Percentiles rank a stretch among this genome's conserved stretches.
Conservation (phyloP, 2,329 filamentous ascomycete genomes). For the Talaromyces verruculosus region DNA sequence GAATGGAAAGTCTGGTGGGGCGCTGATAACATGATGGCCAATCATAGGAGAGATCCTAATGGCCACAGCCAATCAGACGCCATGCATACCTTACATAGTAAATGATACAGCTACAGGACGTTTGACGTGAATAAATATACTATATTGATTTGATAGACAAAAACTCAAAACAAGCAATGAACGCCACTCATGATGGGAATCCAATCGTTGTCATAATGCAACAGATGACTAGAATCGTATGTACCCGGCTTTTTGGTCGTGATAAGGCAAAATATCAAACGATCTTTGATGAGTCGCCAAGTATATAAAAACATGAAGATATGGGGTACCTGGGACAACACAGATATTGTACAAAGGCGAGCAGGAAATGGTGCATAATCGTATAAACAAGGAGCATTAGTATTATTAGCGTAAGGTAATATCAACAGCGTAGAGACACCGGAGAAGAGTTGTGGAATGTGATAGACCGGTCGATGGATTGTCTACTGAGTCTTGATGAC, state of each 20-base stretch:
- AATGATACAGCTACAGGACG: background rate
- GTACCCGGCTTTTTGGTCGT: background rate
- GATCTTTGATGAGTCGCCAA: background rate
- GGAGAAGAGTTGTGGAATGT: background rate
- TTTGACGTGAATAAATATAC: background rate
- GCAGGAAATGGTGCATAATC: background rate
- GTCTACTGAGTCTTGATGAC: conserved; percentile 38
- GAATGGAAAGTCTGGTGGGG: background rate
- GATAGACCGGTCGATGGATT: background rate
- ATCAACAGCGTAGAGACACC: background rate
- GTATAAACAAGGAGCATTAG: conserved; percentile 4
- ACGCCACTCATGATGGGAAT: background rate
- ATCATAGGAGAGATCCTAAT: background rate
- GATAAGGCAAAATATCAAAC: background rate
- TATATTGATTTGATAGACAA: background rate
- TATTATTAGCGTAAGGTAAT: conserved; percentile 8
- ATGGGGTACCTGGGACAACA: background rate
- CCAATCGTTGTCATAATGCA: background rate
- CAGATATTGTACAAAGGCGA: background rate
- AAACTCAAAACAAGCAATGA: background rate
- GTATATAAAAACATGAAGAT: background rate
- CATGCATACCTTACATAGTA: background rate
- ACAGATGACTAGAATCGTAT: background rate
- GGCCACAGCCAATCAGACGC: background rate
- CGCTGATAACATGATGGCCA: background rate